These are phyloP conservation scores for Chloroidium sp. DNA, from an alignment of 163 green algal species.

Conservation along the genomic window DNA sequence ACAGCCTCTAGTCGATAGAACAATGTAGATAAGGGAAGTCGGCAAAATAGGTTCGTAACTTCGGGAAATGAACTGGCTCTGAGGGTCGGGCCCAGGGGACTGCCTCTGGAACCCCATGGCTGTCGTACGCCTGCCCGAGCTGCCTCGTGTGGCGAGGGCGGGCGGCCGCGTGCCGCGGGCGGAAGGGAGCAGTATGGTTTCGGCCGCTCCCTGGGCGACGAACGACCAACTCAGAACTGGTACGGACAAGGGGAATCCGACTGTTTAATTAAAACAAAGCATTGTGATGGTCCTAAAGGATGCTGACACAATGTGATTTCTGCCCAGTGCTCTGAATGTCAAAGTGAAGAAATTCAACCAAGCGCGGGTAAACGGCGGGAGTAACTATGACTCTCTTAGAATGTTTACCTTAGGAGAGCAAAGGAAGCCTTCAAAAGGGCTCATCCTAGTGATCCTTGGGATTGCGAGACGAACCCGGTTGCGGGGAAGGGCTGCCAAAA, in stretches of 20 bases:
- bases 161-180: conserved; percentile 49
- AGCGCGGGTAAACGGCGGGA: conserved; percentile 87
- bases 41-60: conserved; percentile 93
- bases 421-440: conserved; percentile 18
- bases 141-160: conserved; percentile 47
- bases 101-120: conserved; percentile 43
- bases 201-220: conserved; percentile 60
- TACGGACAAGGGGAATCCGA: conserved; percentile 82
- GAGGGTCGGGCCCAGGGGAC: conserved; percentile 75
- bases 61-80: conserved; percentile 94
- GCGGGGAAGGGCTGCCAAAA: conserved; percentile 14
- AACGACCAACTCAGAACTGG: conserved; percentile 84
- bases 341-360: conserved; percentile 94
- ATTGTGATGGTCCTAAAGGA: conserved; percentile 81
- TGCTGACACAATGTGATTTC: conserved; percentile 97
- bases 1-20: conserved; percentile 89
- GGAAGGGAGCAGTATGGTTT: conserved; percentile 53
- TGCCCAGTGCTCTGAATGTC: conserved; percentile 94
- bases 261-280: conserved; percentile 92
- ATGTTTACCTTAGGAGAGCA: conserved; percentile 24
- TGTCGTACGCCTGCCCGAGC: conserved; percentile 54
- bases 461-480: conserved; percentile 15
- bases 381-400: conserved; percentile 87
- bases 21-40: conserved; percentile 94
- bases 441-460: background rate